Base-by-base conservation (phyloP, 225 moss, liverwort and hornwort genomes). In the Marchantia polymorpha region DNA sequence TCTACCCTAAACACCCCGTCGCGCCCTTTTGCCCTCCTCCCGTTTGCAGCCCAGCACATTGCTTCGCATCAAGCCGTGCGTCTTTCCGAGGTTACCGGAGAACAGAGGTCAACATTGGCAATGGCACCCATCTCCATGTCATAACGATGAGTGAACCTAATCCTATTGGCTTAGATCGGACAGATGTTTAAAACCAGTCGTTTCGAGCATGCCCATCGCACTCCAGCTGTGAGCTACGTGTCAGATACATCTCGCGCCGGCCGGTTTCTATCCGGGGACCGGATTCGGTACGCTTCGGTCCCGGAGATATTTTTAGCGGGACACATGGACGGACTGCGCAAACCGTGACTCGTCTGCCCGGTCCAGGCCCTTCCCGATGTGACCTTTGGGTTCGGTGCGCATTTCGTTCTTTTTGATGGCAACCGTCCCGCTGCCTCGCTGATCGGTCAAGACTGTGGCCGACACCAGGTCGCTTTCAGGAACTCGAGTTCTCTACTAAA, bases 221-320 rank as follows among this genome's bases (percentile, higher is more conserved):
- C 25, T 76, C 69, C 81, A 81, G 76, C 76, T 81, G 76, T 69
- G 73, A 11, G 47, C 6, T 73, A 76, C 80, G 80, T 74, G 80
- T 68, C 80, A 66, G 63, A 69, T 79, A 4, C 9, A 4, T 39
- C 68, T 78, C 39, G 17, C n/a, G 54, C 69, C 58, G 55, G 80
- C 63, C 64, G 10, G 63, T 80, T 70, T 80, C 80, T 74, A 51
- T 80, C 59, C 10, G 29, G 6, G 25, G 3, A 7, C 58, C 58
- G 31, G 52, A 16, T 73, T 26, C 52, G 52, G 12, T 27, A 53
- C 52, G 73, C 73, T 2, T 72, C 8, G 72, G 72, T 22, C 19
- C 70, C 46, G 72, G 72, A 17, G 49, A 73, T 73, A 73, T 72
- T 72, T 72, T 73, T 73, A 73, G 73, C 68, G 31, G 65, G 11